A percentile compares a stretch with the other conserved stretches of the same genome.
Conservation (phyloP, 257 asterid species). For the Phtheirospermum japonicum region DNA sequence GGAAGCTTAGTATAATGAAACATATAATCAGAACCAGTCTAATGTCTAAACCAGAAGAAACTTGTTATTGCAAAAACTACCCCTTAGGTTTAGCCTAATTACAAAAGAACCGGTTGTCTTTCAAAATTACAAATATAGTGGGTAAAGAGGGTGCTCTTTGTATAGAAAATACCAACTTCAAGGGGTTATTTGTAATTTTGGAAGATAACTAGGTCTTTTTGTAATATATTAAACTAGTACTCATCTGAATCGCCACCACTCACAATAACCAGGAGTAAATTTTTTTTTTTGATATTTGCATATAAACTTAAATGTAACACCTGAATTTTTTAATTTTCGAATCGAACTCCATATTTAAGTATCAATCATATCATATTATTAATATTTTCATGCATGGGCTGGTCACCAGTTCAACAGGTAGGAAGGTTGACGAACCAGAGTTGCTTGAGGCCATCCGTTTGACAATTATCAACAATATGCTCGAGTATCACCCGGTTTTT, state of each 20-base stretch:
- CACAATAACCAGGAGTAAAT: not conserved
- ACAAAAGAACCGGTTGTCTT: not conserved
- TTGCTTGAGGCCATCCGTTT: slow-evolving; percentile 97
- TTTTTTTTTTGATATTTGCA: not conserved
- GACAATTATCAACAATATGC: slow-evolving; percentile 90
- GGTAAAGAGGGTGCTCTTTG: too few relatives aligned
- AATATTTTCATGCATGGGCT: too few relatives aligned
- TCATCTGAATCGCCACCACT: not conserved
- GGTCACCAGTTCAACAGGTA: slow-evolving; percentile 73
- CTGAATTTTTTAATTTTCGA: too few relatives aligned
- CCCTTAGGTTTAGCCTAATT: not conserved
- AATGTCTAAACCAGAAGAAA: slow-evolving; percentile 13
- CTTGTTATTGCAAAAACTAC: not conserved
- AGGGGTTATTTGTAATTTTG: not conserved
- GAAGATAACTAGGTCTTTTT: not conserved
- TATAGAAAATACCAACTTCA: too few relatives aligned
- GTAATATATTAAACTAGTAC: not conserved
- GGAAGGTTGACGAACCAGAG: slow-evolving; percentile 91
- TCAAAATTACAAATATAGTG: not conserved
- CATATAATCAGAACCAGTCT: too few relatives aligned
- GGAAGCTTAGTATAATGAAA: too few relatives aligned
- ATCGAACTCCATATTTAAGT: too few relatives aligned
- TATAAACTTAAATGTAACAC: not conserved
- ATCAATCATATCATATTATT: too few relatives aligned
- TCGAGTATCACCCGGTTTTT: slow-evolving; percentile 92